Conservation (phyloP, 257 asterid species). For the Leonotis leonurus region DNA sequence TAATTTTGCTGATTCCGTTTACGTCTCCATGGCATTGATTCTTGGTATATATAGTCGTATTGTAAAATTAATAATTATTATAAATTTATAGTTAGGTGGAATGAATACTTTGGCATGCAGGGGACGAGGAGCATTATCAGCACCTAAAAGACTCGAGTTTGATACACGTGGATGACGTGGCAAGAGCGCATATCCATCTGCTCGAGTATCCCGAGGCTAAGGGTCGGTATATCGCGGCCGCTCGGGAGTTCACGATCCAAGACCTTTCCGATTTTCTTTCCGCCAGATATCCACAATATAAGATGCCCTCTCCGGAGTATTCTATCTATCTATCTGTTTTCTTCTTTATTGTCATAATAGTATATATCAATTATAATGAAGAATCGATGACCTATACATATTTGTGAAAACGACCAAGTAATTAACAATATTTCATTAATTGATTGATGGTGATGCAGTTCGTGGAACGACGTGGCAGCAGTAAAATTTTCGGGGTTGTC, state of each 20-base stretch:
- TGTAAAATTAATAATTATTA: too few relatives aligned
- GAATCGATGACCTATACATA: too few relatives aligned
- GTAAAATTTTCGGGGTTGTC: slow-evolving; percentile 33
- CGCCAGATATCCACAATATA: slow-evolving; percentile 35
- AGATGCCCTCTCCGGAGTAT: slow-evolving; percentile 43
- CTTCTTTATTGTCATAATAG: too few relatives aligned
- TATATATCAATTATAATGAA: too few relatives aligned
- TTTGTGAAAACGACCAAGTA: too few relatives aligned
- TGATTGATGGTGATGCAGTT: not conserved
- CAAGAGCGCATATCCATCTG: slow-evolving; percentile 47
- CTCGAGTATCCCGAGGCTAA: slow-evolving; percentile 41
- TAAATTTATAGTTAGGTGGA: too few relatives aligned
- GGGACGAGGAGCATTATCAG: slow-evolving; percentile 15
- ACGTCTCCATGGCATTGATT: slow-evolving; percentile 33
- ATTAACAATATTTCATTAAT: too few relatives aligned
- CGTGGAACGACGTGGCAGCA: slow-evolving; percentile 30
- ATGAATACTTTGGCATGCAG: too few relatives aligned
- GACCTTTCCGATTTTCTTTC: slow-evolving; percentile 31
- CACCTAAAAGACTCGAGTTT: slow-evolving; percentile 5
- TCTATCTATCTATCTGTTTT: too few relatives aligned
- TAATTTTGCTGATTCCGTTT: slow-evolving; percentile 33
- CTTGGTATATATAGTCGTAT: too few relatives aligned
- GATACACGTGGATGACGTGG: slow-evolving; percentile 53
- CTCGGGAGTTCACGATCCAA: slow-evolving; percentile 20
- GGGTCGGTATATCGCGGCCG: slow-evolving; percentile 47